phyloP scores from a whole-genome alignment of 495 filamentous ascomycete genomes.

The Xylaria bambusicola region DNA sequence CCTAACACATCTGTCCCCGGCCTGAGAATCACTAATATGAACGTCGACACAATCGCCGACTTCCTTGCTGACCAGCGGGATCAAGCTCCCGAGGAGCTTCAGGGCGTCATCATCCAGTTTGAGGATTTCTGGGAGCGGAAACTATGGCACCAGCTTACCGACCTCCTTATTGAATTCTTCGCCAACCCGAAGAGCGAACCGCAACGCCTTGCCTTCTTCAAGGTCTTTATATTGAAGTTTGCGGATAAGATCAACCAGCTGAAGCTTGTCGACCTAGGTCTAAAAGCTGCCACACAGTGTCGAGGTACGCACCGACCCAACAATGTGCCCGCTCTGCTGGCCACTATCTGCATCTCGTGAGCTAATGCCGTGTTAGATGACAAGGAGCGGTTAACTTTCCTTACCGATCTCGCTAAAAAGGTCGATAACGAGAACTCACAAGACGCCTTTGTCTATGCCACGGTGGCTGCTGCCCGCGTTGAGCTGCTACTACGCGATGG shows the following conservation, averaged over 20 bases:
- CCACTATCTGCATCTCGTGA: neutral
- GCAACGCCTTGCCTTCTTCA: slow-evolving; percentile 86
- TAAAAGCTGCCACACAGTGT: slow-evolving; percentile 85
- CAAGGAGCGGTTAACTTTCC: slow-evolving; percentile 83
- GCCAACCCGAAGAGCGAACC: slow-evolving; percentile 73
- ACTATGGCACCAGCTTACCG: slow-evolving; percentile 98
- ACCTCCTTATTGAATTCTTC: slow-evolving; percentile 87
- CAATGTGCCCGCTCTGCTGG: neutral
- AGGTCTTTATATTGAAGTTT: slow-evolving; percentile 93
- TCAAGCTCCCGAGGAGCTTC: slow-evolving; percentile 81
- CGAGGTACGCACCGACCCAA: slow-evolving; percentile 56
- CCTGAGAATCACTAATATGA: no score
- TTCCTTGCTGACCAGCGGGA: slow-evolving; percentile 87
- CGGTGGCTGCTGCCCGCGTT: slow-evolving; percentile 84
- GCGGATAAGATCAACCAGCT: slow-evolving; percentile 98
- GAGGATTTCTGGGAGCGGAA: slow-evolving; percentile 98
- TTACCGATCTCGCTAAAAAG: slow-evolving; percentile 78
- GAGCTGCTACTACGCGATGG: slow-evolving; percentile 76
- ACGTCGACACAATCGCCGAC: slow-evolving; percentile 83
- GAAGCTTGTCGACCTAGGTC: slow-evolving; percentile 87
- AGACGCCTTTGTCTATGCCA: slow-evolving; percentile 95
- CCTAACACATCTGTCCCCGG: neutral
- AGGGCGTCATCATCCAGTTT: slow-evolving; percentile 84
- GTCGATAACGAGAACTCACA: slow-evolving; percentile 91
- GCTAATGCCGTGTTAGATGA: slow-evolving; percentile 60